Evolutionary conservation across 768 basidiomycete genomes (phyloP), one percentile per base, ranked within the genome.

Genomic region (Trametes sanguinea): DNA sequence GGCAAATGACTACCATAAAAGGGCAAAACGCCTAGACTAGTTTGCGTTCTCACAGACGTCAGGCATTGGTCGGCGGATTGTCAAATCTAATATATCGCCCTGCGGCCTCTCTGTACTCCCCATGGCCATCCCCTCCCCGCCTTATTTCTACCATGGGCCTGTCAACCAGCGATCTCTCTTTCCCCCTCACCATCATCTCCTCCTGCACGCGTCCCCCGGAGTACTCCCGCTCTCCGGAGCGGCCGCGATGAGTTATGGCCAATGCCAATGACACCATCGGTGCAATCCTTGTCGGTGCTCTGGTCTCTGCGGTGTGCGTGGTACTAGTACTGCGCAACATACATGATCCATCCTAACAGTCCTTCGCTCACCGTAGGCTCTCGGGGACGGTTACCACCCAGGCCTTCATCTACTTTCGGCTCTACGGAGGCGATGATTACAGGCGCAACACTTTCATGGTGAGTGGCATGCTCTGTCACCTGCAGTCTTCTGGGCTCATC

Each of bases 381-480:
- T 68, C 67, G 14, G 67, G 67, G 7, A 45, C 55, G n/a, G 67
- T 68, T 13, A 60, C 65, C 29, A 66, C 63, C 17, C 67, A 68
- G 39, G 46, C 61, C 29, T 44, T 64, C 50, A 42, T 68, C 11
- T 68, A 68, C 50, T 44, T 56, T 52, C 57, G 64, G 17, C 33
- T 65, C 4, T 68, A 65, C 43, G 56, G 67, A 58, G 30, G 50
- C n/a, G 56, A 52, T 44, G 51, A 58, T 45, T 60, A 52, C 54
- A 58, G 44, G 42, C 58, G 57, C 30, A 60, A 65, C 40, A 61
- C 42, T 6, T 42, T 56, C 39, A 60, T 68, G 43, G 67, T 68
- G 44, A 51, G 67, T 54, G 3, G 16, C 14, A 3, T 17, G 45
- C 17, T 32, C 10, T 16, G n/a, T 43, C 7, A 5, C 13, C 22